Conservation (phyloP, 1,284 basidiomycete genomes). For the Wallemia ichthyophaga region DNA sequence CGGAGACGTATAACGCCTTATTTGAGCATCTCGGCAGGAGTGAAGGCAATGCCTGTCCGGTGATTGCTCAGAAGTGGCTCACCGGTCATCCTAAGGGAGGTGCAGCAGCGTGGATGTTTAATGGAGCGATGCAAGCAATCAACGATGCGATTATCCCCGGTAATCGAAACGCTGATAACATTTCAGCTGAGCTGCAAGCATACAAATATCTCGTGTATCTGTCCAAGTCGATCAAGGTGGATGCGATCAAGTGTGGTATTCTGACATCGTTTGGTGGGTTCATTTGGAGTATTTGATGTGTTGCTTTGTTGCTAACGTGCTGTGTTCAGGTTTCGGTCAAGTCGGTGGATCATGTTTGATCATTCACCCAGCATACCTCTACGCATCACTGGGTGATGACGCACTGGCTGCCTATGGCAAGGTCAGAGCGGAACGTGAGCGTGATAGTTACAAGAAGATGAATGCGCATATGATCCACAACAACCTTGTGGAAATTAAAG, state of each 20-base stretch:
- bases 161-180: conserved; percentile 46
- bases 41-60: conserved; percentile 74
- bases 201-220: conserved; percentile 87
- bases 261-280: conserved; percentile 17
- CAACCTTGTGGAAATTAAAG: conserved; percentile 82
- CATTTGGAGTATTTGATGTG: conserved; percentile 2
- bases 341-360: conserved; percentile 76
- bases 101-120: conserved; percentile 90
- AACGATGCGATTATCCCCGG: conserved; percentile 73
- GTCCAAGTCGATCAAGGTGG: conserved; percentile 75
- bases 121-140: conserved; percentile 66
- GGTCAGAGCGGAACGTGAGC: conserved; percentile 35
- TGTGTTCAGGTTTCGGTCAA: conserved; percentile 94
- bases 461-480: conserved; percentile 80
- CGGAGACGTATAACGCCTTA: conserved; percentile 81
- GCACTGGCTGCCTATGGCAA: conserved; percentile 43
- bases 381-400: conserved; percentile 44
- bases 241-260: conserved; percentile 63
- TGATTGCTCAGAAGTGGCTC: conserved; percentile 89
- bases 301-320: conserved; percentile 14
- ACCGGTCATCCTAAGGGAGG: conserved; percentile 91
- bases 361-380: conserved; percentile 68
- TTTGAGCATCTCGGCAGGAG: conserved; percentile 64
- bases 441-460: conserved; percentile 67
- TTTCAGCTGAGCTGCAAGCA: conserved; percentile 68